phyloP scores from a whole-genome alignment of 2,329 filamentous ascomycete species.

The Bertia moriformis region DNA sequence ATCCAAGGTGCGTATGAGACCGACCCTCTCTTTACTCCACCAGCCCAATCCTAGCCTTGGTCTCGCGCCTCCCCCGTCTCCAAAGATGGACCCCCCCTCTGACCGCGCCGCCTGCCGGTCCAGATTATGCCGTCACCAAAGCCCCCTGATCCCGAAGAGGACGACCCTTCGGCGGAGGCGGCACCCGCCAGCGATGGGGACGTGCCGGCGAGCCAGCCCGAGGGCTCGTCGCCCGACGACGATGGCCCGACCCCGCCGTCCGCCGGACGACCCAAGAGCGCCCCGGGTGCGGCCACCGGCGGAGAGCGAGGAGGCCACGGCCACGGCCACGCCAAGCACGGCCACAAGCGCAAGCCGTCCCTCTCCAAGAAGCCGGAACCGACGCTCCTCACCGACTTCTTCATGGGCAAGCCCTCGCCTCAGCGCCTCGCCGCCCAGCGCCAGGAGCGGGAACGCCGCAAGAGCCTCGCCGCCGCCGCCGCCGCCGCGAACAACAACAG shows the following conservation, averaged over 20 bases:
- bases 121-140: background rate
- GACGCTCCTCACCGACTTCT: slow-evolving; percentile 39
- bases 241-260: no score
- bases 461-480: slow-evolving; percentile 36
- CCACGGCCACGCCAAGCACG: no score
- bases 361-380: slow-evolving; percentile 25
- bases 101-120: background rate
- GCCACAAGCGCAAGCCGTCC: background rate
- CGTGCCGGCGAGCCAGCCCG: no score
- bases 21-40: background rate
- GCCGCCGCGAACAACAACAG: slow-evolving; percentile 38
- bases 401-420: slow-evolving; percentile 39
- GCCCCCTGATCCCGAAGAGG: background rate
- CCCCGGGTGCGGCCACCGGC: no score
- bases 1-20: background rate
- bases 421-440: slow-evolving; percentile 36
- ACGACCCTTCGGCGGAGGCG: background rate
- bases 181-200: no score
- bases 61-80: no score
- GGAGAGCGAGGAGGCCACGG: no score
- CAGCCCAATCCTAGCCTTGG: no score
- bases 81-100: background rate
- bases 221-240: background rate
- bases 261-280: background rate
- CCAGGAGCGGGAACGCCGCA: slow-evolving; percentile 24